Conservation (phyloP, 371 early-diverging fungal species). For the Syncephalis plumigaleata region DNA sequence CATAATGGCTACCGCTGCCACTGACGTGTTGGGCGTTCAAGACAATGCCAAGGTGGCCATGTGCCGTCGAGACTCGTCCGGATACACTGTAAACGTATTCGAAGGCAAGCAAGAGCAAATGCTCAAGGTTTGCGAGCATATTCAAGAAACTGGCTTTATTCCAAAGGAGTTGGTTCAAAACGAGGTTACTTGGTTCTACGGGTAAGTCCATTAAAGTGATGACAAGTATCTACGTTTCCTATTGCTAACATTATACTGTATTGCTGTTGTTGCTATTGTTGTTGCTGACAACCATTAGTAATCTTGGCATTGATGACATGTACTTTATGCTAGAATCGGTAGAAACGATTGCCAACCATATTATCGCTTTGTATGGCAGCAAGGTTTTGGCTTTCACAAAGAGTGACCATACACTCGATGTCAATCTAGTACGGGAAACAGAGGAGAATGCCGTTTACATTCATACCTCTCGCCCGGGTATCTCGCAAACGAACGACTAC, state of each 20-base stretch:
- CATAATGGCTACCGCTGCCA: no score
- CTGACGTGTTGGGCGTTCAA: no score
- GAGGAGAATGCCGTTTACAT: conserved; percentile 90
- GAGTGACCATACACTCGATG: conserved; percentile 68
- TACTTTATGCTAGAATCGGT: conserved; percentile 87
- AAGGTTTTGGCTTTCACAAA: conserved; percentile 84
- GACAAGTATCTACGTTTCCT: background rate
- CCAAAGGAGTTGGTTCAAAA: conserved; percentile 76
- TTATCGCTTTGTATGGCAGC: conserved; percentile 88
- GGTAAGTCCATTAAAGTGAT: conserved; percentile 23
- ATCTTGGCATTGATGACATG: conserved; percentile 94
- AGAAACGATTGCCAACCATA: conserved; percentile 86
- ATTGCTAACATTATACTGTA: no score
- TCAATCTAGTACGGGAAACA: conserved; percentile 80
- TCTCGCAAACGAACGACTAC: conserved; percentile 72
- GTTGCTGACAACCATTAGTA: no score
- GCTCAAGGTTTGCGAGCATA: conserved; percentile 56
- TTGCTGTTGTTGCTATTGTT: no score
- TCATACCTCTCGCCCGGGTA: conserved; percentile 87
- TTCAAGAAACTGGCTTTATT: conserved; percentile 79
- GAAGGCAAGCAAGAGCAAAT: conserved; percentile 85
- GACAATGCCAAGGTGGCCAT: background rate
- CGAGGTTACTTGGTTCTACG: conserved; percentile 94
- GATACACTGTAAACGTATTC: conserved; percentile 61
- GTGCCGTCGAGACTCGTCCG: conserved; percentile 16